These are phyloP conservation scores for Sclerotinia trifoliorum DNA, from an alignment of 2,329 filamentous ascomycete species.

Conservation along the genomic window DNA sequence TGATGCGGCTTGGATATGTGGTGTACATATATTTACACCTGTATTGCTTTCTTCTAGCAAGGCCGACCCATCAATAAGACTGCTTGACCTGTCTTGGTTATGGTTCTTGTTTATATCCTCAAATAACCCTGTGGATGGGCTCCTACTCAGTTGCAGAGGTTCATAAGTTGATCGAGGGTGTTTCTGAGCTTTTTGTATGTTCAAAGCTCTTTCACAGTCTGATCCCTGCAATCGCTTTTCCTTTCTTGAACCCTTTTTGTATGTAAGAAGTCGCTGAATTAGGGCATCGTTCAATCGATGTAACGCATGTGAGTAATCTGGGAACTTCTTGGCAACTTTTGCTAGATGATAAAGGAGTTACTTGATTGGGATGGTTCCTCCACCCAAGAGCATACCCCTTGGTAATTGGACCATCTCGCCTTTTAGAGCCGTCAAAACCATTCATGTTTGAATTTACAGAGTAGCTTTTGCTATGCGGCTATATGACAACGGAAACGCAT, in stretches of 20 bases:
- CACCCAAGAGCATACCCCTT: neutral
- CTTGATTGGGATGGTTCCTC: neutral
- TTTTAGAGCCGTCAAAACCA: too few species aligned
- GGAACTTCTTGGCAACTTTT: conserved; percentile 4
- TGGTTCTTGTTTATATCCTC: neutral
- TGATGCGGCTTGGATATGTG: neutral
- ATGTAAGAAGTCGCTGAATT: neutral
- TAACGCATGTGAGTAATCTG: neutral
- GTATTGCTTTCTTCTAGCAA: neutral
- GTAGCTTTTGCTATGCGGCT: too few species aligned
- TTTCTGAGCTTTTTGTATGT: neutral
- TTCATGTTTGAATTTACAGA: too few species aligned
- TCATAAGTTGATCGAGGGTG: neutral
- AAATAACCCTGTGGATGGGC: neutral
- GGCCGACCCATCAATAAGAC: neutral
- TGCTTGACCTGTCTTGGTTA: neutral
- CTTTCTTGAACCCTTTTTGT: neutral
- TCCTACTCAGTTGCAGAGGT: neutral
- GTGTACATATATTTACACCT: neutral
- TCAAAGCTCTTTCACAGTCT: neutral
- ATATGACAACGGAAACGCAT: too few species aligned
- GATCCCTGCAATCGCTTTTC: neutral
- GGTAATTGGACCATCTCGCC: neutral
- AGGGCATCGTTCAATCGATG: conserved; percentile 1
- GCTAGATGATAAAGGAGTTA: conserved; percentile 11